Conservation (phyloP, 495 filamentous ascomycete species). For the Margaritispora aquatica region DNA sequence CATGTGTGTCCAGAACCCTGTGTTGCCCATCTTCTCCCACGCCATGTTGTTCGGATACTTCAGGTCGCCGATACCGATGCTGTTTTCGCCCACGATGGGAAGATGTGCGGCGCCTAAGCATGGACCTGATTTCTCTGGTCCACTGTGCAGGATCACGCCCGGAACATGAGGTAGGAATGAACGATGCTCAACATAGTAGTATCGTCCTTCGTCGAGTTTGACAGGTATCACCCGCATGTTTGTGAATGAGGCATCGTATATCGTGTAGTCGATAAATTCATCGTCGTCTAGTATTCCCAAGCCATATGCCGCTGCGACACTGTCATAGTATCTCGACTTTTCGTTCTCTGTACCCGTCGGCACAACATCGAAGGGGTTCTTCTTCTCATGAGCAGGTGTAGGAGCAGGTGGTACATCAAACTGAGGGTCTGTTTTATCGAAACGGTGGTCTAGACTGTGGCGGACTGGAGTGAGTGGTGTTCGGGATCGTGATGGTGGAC, state of each 20-base stretch:
- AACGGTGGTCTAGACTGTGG: slow-evolving; percentile 17
- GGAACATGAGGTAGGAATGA: slow-evolving; percentile 5
- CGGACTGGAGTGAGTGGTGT: slow-evolving; percentile 4
- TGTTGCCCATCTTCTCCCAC: slow-evolving; percentile 14
- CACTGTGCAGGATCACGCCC: slow-evolving; percentile 7
- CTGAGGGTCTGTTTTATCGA: slow-evolving; percentile 13
- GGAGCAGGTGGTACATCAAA: slow-evolving; percentile 10
- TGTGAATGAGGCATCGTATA: slow-evolving; percentile 13
- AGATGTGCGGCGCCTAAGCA: slow-evolving; percentile 11
- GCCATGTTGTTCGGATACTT: not conserved
- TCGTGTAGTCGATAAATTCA: slow-evolving; percentile 6
- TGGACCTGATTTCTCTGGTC: slow-evolving; percentile 11
- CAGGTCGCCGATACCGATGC: slow-evolving; percentile 8
- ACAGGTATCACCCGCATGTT: slow-evolving; percentile 11
- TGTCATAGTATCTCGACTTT: slow-evolving; percentile 8
- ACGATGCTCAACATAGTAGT: slow-evolving; percentile 14
- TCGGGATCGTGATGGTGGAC: not conserved
- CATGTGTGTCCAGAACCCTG: slow-evolving; percentile 17
- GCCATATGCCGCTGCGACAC: slow-evolving; percentile 5
- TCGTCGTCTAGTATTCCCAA: slow-evolving; percentile 9
- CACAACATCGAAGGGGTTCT: slow-evolving; percentile 6
- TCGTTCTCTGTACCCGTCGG: not conserved
- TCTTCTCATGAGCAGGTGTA: slow-evolving; percentile 9
- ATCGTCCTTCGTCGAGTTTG: slow-evolving; percentile 2
- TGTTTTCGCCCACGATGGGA: slow-evolving; percentile 7